phyloP scores from a whole-genome alignment of 2,329 filamentous ascomycete genomes.

The Ophiostoma sp. region DNA sequence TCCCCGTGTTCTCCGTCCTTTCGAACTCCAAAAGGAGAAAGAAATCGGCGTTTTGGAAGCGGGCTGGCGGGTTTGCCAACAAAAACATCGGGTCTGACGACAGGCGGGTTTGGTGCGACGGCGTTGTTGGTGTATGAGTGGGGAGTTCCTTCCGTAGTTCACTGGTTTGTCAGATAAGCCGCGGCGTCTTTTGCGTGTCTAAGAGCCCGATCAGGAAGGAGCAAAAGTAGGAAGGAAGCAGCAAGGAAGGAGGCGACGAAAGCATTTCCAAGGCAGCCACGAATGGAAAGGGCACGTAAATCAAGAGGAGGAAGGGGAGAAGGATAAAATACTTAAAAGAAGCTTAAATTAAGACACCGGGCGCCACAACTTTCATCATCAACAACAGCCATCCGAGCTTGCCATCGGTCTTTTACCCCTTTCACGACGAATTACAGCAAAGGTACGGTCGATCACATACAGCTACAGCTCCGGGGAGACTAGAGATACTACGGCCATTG shows the following conservation, averaged over 20 bases:
- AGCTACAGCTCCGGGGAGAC: background rate
- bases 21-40: background rate
- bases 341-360: background rate
- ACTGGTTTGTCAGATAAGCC: constrained; percentile 1
- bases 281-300: background rate
- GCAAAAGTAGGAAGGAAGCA: background rate
- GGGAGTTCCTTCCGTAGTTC: background rate
- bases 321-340: background rate
- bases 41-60: background rate
- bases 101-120: background rate
- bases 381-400: background rate
- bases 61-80: background rate
- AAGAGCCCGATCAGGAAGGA: constrained; percentile 18
- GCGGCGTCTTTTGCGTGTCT: background rate
- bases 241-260: background rate
- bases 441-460: background rate
- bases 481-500: background rate
- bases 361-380: background rate
- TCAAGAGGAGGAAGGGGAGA: background rate
- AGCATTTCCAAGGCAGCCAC: background rate
- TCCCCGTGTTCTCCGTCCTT: background rate
- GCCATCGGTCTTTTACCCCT: background rate
- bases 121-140: background rate
- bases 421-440: background rate
- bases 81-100: background rate